Base-by-base conservation (phyloP, 2,329 filamentous ascomycete genomes). In the Cercospora beticola region DNA sequence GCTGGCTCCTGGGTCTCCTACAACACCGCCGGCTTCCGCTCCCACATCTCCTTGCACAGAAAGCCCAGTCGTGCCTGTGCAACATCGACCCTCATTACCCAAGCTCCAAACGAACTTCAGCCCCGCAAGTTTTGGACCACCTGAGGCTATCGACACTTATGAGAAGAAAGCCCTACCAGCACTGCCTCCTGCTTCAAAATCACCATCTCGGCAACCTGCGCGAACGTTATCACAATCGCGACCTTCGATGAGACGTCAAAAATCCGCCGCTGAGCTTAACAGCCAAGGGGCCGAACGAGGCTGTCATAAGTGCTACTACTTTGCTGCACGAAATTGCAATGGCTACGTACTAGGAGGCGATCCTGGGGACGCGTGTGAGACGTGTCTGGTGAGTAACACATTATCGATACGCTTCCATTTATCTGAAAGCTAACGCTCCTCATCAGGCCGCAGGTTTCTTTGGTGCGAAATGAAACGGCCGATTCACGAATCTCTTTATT, bases 271-370 rank as follows among this genome's bases (percentile, higher is more conserved):
- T 16, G 62, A 65, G 16, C 33, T 57, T 7, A 36, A 21, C 12
- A 28, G 14, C 14, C 62, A 23, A 46, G 7, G 30, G 8, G 68
- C 73, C n/a, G 77, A 79, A 56, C 67, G 79, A 14, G 76, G 70
- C 43, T 79, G 76, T 62, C 74, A 76, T 52, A 75, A 74, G 16
- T 79, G 78, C 73, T 79, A 79, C 68, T 79, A 79, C 73, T 78
- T 74, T 68, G 75, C 73, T 21, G 77, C 78, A 30, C 73, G 78
- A 26, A 76, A 78, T 65, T 79, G 78, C 70, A 76, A 78, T 56
- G 78, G 78, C 28, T 79, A 75, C 70, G 77, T 79, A 23, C 73
- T 79, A 61, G 76, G 76, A 16, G 77, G 78, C 21, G 68, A 72
- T 18, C 68, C 72, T 26, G 77, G 77, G 7, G 77, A 79, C 67